phyloP scores from a whole-genome alignment of 306 rosid genomes.

The Prunus kanzakura region DNA sequence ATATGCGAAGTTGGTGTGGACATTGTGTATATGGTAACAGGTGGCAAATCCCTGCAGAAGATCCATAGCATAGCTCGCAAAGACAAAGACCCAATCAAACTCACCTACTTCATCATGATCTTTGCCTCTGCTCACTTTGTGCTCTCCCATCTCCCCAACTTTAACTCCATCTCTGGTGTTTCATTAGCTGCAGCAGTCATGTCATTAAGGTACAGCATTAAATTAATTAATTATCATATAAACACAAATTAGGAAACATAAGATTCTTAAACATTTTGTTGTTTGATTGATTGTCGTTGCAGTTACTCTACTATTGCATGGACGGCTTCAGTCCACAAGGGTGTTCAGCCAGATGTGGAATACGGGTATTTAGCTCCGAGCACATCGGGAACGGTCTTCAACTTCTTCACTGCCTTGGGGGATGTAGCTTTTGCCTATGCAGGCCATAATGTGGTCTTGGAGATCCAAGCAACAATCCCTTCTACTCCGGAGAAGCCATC shows the following conservation, averaged over 20 bases:
- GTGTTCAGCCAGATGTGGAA: constrained; percentile 36
- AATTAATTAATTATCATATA: not conserved
- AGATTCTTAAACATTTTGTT: not conserved
- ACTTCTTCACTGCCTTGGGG: constrained; percentile 59
- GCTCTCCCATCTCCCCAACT: constrained; percentile 66
- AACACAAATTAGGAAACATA: no score
- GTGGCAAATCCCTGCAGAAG: constrained; percentile 67
- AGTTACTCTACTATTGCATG: constrained; percentile 72
- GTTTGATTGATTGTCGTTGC: constrained; percentile 13
- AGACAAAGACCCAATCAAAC: constrained; percentile 44
- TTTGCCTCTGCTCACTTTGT: constrained; percentile 73
- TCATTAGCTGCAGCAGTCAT: constrained; percentile 67
- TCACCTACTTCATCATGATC: constrained; percentile 59
- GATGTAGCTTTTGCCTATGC: constrained; percentile 71
- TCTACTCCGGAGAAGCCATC: constrained; percentile 70
- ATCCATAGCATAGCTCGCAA: constrained; percentile 41
- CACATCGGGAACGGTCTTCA: constrained; percentile 36
- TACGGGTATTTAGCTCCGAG: constrained; percentile 36
- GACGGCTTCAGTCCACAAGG: constrained; percentile 56
- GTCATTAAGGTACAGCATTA: constrained; percentile 55
- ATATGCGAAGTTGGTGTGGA: constrained; percentile 66
- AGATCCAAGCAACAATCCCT: constrained; percentile 77
- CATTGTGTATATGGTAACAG: constrained; percentile 74
- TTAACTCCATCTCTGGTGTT: constrained; percentile 54
- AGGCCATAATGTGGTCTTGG: constrained; percentile 69